Base-by-base conservation (phyloP, 306 rosid genomes). In the Pyrus pyrifolia region DNA sequence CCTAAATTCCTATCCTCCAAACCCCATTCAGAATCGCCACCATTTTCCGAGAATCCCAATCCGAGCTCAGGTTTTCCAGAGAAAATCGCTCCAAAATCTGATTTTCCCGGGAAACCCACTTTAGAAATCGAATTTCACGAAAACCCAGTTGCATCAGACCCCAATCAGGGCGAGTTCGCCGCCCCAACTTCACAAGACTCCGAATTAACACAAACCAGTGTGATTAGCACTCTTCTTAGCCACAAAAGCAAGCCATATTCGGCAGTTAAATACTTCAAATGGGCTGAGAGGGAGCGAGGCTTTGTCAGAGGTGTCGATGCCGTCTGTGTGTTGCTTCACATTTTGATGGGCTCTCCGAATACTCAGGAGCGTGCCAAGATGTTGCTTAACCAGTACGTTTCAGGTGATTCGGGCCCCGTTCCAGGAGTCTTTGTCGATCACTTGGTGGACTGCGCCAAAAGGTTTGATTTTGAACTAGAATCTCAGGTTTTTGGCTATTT, bases 311-410 rank as follows among this genome's bases (percentile, higher is more conserved):
- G 85, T n/a, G 84, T 74, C 46, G 87, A 85, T 72, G 75, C 72
- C 53, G 12, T 88, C 22, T 88, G 87, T 59, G 86, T 91, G 64
- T 62, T 91, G 81, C 82, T 91, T 78, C 92, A 89, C 70, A 86
- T 87, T 76, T 78, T 89, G 25, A 70, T 71, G 40, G 74, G 82
- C 15, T 70, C 23, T 38, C 64, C 78, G 19, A 27, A 79, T 61
- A 81, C 89, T 21, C 49, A 46, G 1, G 29, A 13, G 1, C 76
- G 2, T 38, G 84, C 81, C 79, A 72, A 64, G 57, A 8, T 9
- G 35, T 70, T 86, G 79, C 91, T 93, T 18, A 79, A 86, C 29
- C 68, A 61, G 29, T 88, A 65, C 40, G 88, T 81, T 12, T 60
- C 77, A 1, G 81, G 83, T 4, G 77, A 82, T 74, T 77, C 93